Percentiles rank a stretch among this genome's conserved stretches.
phyloP scores from a whole-genome alignment of 768 basidiomycete genomes.

The Fomitopsis serialis region DNA sequence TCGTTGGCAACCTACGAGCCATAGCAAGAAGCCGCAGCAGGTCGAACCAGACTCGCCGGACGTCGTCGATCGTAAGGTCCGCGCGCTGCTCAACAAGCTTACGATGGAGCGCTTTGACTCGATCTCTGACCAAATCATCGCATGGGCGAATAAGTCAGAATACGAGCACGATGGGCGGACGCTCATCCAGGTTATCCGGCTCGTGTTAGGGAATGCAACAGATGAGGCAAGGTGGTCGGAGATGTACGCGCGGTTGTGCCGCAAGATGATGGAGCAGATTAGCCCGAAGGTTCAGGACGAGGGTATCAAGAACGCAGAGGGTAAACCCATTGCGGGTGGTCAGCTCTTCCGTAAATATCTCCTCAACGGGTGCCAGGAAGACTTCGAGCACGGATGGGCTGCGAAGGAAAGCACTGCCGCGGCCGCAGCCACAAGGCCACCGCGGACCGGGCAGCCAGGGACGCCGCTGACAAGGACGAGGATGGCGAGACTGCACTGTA shows the following conservation, averaged over 20 bases:
- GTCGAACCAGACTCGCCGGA: constrained; percentile 69
- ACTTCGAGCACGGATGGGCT: constrained; percentile 90
- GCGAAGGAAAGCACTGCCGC: constrained; percentile 83
- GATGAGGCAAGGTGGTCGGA: constrained; percentile 94
- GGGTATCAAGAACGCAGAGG: constrained; percentile 72
- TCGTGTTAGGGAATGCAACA: constrained; percentile 96
- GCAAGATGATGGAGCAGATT: constrained; percentile 93
- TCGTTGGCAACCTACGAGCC: constrained; percentile 61
- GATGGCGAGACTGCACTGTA: constrained; percentile 75
- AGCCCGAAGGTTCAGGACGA: constrained; percentile 85
- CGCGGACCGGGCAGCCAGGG: constrained; percentile 79
- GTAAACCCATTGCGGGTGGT: constrained; percentile 85
- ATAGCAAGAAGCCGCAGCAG: constrained; percentile 36
- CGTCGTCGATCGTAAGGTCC: constrained; percentile 90
- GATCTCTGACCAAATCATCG: constrained; percentile 91
- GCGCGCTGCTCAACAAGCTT: constrained; percentile 86
- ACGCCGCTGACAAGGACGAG: constrained; percentile 53
- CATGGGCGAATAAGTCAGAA: constrained; percentile 92
- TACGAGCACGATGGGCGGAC: constrained; percentile 91
- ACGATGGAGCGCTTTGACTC: constrained; percentile 96
- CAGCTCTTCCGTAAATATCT: constrained; percentile 95
- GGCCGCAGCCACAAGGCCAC: constrained; percentile 84
- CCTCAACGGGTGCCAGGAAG: constrained; percentile 91
- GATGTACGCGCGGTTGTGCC: constrained; percentile 93
- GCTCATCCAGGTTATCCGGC: constrained; percentile 91